Evolutionary conservation across 306 rosid genomes (phyloP).

Genomic region (Albizia julibrissin): DNA sequence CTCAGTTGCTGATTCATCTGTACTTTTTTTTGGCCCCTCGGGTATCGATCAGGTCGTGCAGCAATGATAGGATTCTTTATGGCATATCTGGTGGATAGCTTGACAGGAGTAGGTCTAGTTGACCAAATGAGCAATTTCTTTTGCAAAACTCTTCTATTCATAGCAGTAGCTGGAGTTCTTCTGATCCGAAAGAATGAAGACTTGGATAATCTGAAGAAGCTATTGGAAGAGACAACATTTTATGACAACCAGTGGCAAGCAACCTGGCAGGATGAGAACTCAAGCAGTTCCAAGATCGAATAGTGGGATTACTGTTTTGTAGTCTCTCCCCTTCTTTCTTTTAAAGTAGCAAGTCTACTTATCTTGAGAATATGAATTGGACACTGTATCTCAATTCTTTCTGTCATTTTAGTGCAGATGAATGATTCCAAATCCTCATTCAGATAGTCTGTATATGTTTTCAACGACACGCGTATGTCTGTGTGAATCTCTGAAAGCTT

Average conservation of each 20-base stretch:
- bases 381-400: slow-evolving; percentile 3
- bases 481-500: background rate
- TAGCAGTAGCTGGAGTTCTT: slow-evolving; percentile 89
- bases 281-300: slow-evolving; percentile 49
- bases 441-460: background rate
- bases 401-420: slow-evolving; percentile 5
- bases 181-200: slow-evolving; percentile 93
- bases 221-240: slow-evolving; percentile 87
- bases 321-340: background rate
- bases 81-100: slow-evolving; percentile 96
- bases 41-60: slow-evolving; percentile 43
- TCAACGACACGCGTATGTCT: background rate
- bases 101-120: slow-evolving; percentile 97
- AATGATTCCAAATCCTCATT: background rate
- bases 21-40: slow-evolving; percentile 1
- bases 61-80: slow-evolving; percentile 75
- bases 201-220: slow-evolving; percentile 72
- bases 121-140: slow-evolving; percentile 93
- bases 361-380: slow-evolving; percentile 6
- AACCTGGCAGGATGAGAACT: slow-evolving; percentile 89
- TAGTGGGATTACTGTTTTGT: slow-evolving; percentile 37
- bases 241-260: slow-evolving; percentile 99
- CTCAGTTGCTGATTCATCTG: slow-evolving; percentile 2
- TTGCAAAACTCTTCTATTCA: slow-evolving; percentile 88
- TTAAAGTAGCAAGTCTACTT: background rate